Conservation (phyloP, 164 flowering plant genomes). For the grape (Vitis vinifera) region ASM3070453v1 NC_081806.1:6271501-6272000, state of each 20-base stretch:
- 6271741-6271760: constrained; percentile 2
- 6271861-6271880: neutral
- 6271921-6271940: too few species aligned
- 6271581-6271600: constrained; percentile 76
- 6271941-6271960: too few species aligned
- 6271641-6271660: constrained; percentile 78
- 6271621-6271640: constrained; percentile 73
- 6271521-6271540: neutral
- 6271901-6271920: neutral
- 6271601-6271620: constrained; percentile 89
- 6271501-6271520: neutral
- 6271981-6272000: too few species aligned
- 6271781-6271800: constrained; percentile 83
- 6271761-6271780: constrained; percentile 74
- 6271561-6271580: constrained; percentile 79
- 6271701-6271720: neutral
- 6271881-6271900: neutral
- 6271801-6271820: constrained; percentile 89
- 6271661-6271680: neutral
- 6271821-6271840: constrained; percentile 96
- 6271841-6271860: constrained; percentile 48
- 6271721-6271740: neutral
- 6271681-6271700: neutral
- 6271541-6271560: neutral
- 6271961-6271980: too few species aligned